A percentile compares a stretch with the other conserved stretches of the same genome.
Conservation (phyloP, 1,139 yeast genomes). For the Dujonia santamariae region DNA sequence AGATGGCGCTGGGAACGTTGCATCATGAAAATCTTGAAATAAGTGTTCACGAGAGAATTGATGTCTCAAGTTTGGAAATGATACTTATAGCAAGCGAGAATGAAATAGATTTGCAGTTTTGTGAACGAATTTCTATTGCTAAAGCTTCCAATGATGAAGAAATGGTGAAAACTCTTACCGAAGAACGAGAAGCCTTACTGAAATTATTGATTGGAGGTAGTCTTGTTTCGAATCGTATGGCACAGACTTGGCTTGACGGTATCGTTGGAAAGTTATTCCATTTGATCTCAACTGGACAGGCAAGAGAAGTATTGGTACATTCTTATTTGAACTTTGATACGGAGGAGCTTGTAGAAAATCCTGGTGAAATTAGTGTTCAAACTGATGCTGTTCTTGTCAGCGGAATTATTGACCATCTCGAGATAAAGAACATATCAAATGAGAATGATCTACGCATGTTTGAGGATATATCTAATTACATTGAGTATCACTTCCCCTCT, state of each 20-base stretch:
- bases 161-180: too few relatives aligned
- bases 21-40: constrained; percentile 44
- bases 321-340: constrained; percentile 39
- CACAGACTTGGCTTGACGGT: constrained; percentile 32
- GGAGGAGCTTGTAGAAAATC: constrained; percentile 17
- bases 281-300: constrained; percentile 45
- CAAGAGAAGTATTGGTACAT: constrained; percentile 61
- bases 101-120: constrained; percentile 5
- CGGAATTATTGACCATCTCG: constrained; percentile 60
- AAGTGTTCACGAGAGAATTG: constrained; percentile 32
- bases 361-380: constrained; percentile 7
- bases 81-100: too few relatives aligned
- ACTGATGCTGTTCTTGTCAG: constrained; percentile 43
- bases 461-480: constrained; percentile 19
- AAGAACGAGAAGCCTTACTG: too few relatives aligned
- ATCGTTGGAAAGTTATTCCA: constrained; percentile 31
- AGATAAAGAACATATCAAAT: constrained; percentile 11
- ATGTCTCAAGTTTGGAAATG: constrained; percentile 17
- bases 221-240: constrained; percentile 19
- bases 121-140: constrained; percentile 4
- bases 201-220: constrained; percentile 14
- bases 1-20: constrained; percentile 37
- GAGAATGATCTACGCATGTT: constrained; percentile 21
- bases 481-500: too few relatives aligned
- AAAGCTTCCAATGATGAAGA: not conserved